Evolutionary conservation across 148 eudicot species (phyloP), one percentile per base, ranked within the genome.

Genomic region (Chenopodium suecicum): DNA sequence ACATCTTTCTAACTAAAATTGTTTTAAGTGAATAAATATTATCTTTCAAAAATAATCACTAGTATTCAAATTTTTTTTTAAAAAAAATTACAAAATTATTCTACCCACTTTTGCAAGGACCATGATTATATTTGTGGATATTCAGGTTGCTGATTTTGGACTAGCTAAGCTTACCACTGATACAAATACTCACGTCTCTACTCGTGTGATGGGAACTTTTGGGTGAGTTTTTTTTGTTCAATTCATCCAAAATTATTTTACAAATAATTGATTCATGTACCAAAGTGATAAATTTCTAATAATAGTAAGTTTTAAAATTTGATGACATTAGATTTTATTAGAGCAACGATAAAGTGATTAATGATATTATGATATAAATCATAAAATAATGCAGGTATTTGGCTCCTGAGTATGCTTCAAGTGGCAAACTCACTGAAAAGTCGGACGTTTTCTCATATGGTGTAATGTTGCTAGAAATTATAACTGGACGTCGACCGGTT

Each of bases 161-260:
- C 76, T 94, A 75, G 98, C 98, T 37, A 94, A 90, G 80, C 94
- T 94, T 66, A 83, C 94, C 52, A 77, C 89, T n/a, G 98, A 91
- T 48, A 89, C 89, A 52, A 80, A 82, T 82, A 92, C 97, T 75
- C 97, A 94, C 74, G 95, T 94, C 71, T 94, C 98, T 11, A 93
- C 98, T 13, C 94, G 98, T 65, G 97, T 94, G 25, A 94, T 92
- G 98, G 98, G 98, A 80, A 94, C 98, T 73, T 94, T 94, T 64
- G 98, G 98, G 98, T 92, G 74, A 76, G 88, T 79, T 25, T 0
- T 31, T 31, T 29, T 67, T 2, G 16, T 67, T 62, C 66, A 62
- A 4, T 7, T 48, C 54, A 47, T 46, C 19, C 0, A 20, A 16
- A 56, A 11, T 50, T 50, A 50, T 11, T 50, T 11, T 11, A 9